Evolutionary conservation across 352 stramenopile species (phyloP).

Genomic region (Pythium rhizo-oryzae): DNA sequence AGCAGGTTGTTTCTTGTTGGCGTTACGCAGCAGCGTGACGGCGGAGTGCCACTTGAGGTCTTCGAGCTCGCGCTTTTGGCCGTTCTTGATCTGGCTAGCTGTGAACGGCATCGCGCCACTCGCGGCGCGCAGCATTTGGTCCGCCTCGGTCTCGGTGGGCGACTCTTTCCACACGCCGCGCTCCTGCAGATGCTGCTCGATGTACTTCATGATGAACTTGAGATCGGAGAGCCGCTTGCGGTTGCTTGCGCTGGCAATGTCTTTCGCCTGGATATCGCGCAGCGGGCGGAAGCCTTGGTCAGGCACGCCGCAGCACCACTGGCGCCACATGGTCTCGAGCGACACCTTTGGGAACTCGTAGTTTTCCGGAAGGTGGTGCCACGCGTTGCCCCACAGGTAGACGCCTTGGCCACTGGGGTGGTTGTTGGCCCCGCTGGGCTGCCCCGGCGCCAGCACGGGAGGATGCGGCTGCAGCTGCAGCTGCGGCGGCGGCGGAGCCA

Average conservation of each 20-base stretch:
- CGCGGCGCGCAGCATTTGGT: slow-evolving; percentile 32
- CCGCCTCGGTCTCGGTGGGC: slow-evolving; percentile 23
- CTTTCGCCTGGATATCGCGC: slow-evolving; percentile 20
- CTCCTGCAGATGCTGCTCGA: slow-evolving; percentile 23
- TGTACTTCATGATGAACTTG: slow-evolving; percentile 33
- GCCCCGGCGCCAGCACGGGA: background rate
- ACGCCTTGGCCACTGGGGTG: background rate
- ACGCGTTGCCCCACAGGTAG: slow-evolving; percentile 36
- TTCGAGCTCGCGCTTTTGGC: slow-evolving; percentile 24
- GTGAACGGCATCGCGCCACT: slow-evolving; percentile 15
- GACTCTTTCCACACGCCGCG: slow-evolving; percentile 28
- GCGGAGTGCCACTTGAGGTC: slow-evolving; percentile 33
- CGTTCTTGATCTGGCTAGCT: slow-evolving; percentile 7
- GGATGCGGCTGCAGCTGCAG: background rate
- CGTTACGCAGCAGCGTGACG: slow-evolving; percentile 24
- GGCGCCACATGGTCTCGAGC: slow-evolving; percentile 31
- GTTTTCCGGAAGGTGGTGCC: slow-evolving; percentile 32
- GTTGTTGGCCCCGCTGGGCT: background rate
- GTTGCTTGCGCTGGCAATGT: slow-evolving; percentile 23
- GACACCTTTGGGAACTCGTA: slow-evolving; percentile 32
- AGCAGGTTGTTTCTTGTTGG: slow-evolving; percentile 26
- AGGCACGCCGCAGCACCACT: slow-evolving; percentile 31
- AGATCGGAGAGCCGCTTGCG: slow-evolving; percentile 35
- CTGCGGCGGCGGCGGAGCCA: background rate
- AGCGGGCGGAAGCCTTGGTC: slow-evolving; percentile 15